Base-by-base conservation (phyloP, 352 stramenopile species). In the Blastocystis sp. region DNA sequence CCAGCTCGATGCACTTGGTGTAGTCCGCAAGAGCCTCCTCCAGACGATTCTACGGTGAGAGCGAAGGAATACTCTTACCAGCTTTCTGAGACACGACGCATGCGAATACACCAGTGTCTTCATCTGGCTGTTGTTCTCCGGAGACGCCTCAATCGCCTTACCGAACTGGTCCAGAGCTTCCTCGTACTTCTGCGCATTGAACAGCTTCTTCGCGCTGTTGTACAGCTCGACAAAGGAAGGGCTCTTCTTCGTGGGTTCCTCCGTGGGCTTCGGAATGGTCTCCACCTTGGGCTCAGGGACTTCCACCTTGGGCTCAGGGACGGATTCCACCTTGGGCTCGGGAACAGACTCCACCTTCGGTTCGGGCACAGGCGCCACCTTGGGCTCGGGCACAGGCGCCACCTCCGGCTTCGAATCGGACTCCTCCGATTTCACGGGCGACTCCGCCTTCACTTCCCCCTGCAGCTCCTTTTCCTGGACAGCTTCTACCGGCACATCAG, bases 1-100 rank as follows among this genome's bases (percentile, higher is more conserved):
- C 75, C 63, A 85, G 40, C 29, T 65, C 40, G 48, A 85, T 85
- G 44, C 57, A 72, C 53, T 85, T 65, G n/a, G 75, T 73, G 40
- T 76, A 85, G 21, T 59, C 57, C 1, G 36, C 24, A 42, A 85
- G 1, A 9, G 48, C 27, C 51, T 85, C 63, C 34, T 72, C 57
- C 18, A 85, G 29, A 24, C 57, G 75, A 21, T 85, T 85, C 75
- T 72, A 72, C 11, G 1, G 1, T 54, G 18, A 72, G 3, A 6
- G 32, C 11, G 7, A 11, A 72, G 11, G 24, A 54, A 42, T 2
- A 72, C 2, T 63, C 2, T 2, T 72, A 72, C 36, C 18, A 85
- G 57, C 40, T 85, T 85, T 27, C 59, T 85, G 11, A 85, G 57
- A n/a, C 75, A 76, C 16, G 57, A 85, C 36, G 36, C 63, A 32